Conservation (phyloP, 106 monocot genomes). For the Chionographis japonica region DNA sequence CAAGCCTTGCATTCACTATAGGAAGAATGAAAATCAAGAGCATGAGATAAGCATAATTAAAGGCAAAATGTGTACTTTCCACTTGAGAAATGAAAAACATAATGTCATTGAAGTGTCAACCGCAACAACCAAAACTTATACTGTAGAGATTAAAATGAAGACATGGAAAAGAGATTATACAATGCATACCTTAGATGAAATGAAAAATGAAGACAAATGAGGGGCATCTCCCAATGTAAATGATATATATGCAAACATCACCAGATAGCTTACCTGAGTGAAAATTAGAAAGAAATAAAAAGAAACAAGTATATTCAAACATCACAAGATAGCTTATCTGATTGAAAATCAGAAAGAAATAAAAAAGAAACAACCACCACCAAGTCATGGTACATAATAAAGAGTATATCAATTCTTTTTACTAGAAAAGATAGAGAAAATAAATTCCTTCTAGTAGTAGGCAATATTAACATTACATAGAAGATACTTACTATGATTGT, state of each 20-base stretch:
- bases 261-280: conserved; percentile 89
- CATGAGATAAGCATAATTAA: too few species aligned
- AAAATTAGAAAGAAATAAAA: neutral
- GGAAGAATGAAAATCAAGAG: too few species aligned
- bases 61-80: too few species aligned
- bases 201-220: conserved; percentile 44
- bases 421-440: neutral
- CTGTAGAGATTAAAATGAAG: too few species aligned
- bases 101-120: too few species aligned
- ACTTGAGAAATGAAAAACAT: too few species aligned
- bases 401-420: too few species aligned
- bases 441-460: neutral
- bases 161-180: neutral
- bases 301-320: neutral
- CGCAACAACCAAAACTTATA: too few species aligned
- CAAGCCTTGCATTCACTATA: too few species aligned
- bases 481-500: conserved; percentile 65
- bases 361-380: neutral
- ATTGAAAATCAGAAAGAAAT: neutral
- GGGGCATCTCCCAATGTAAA: conserved; percentile 63
- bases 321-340: conserved; percentile 25
- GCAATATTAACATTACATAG: neutral
- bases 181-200: conserved; percentile 83
- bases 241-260: conserved; percentile 98
- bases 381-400: too few species aligned